phyloP scores from a whole-genome alignment of 2,329 filamentous ascomycete genomes.

The Nemania bipapillata region DNA sequence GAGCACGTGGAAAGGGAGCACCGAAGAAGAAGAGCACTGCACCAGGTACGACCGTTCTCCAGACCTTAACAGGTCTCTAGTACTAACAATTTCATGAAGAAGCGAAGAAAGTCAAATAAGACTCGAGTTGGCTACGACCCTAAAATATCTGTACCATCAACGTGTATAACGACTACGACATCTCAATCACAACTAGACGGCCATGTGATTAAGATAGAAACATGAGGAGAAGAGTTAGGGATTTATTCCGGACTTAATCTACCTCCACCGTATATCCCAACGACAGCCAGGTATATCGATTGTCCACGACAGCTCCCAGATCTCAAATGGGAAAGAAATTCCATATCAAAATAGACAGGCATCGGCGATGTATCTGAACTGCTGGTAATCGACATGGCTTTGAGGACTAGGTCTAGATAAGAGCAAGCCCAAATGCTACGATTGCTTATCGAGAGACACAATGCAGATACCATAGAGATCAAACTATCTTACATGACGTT shows the following conservation, averaged over 20 bases:
- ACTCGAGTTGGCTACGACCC: neutral
- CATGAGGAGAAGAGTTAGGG: neutral
- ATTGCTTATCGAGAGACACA: neutral
- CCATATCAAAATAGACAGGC: neutral
- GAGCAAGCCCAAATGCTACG: neutral
- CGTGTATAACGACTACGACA: constrained; percentile 28
- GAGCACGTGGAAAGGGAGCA: constrained; percentile 83
- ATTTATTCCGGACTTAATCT: neutral
- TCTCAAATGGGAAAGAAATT: neutral
- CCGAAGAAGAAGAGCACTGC: constrained; percentile 85
- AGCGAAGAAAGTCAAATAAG: constrained; percentile 28
- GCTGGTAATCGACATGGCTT: neutral
- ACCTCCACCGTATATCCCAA: neutral
- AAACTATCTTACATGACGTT: neutral
- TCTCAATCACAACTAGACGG: constrained; percentile 16
- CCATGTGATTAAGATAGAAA: neutral
- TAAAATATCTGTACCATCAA: constrained; percentile 27
- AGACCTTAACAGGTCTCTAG: neutral
- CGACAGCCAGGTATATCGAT: neutral
- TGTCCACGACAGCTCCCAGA: neutral
- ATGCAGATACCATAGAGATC: neutral
- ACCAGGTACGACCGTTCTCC: constrained; percentile 35
- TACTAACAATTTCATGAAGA: constrained; percentile 24
- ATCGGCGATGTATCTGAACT: neutral
- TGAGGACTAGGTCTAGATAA: neutral